Evolutionary conservation across 331 rosid genomes (phyloP), one percentile per base, ranked within the genome.

Genomic region (Ulmus americana): DNA sequence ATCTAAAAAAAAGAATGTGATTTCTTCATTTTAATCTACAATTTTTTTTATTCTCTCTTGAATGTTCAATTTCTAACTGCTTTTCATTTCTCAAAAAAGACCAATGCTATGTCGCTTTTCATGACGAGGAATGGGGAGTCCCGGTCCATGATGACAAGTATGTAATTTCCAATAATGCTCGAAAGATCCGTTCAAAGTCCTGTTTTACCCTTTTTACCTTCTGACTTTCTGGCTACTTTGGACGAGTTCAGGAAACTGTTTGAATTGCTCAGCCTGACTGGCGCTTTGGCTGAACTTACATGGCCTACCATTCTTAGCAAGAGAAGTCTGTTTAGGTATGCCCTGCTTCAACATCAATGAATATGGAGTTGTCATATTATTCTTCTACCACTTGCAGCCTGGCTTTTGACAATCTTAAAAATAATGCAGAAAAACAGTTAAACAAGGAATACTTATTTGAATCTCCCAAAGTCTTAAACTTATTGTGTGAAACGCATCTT

Each of bases 41-140:
- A 11, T 48, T 54, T 61, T 61, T 1, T 44, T 13, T 7, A 1
- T 13, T 48, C 18, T 16, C 35, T 15, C 22, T 13, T 10, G 42
- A 63, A 52, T 13, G 18, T 9, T n/a, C 12, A 10, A 28, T 60
- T 64, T 59, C 74, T 81, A 47, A 77, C 61, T 49, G 38, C 12
- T 54, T 76, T 59, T 67, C 43, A 16, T 76, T 74, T 74, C 44
- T 63, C 64, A 18, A 53, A 74, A 68, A 44, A 88, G 96, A 85
- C 50, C 83, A 83, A 59, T 68, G 80, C 62, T 82, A 88, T 80
- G 75, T 74, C 64, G 75, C 88, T 53, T 88, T 82, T 69, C 94
- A 88, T 63, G 94, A 83, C 6, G 83, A 67, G 72, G 94, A 85
- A 71, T 88, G 94, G 90, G 90, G 85, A 78, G 84, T 85, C 59